Percentiles rank a stretch among this genome's conserved stretches.
Evolutionary conservation across 2,329 filamentous ascomycete genomes (phyloP).

Genomic region (Cercospora zeina): DNA sequence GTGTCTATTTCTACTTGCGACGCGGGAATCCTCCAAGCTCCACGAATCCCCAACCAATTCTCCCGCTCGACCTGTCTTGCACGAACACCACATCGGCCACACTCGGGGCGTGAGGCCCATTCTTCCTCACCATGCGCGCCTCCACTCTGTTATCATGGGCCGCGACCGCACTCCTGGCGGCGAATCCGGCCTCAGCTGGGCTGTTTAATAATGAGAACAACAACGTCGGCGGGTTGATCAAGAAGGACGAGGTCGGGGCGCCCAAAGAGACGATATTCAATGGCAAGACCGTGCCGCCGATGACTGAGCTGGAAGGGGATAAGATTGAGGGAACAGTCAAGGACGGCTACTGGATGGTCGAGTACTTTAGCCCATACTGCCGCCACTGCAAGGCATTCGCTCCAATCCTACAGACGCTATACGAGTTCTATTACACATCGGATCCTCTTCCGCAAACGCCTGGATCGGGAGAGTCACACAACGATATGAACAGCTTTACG

Average conservation of each 20-base stretch:
- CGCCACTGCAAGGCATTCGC: slow-evolving; percentile 77
- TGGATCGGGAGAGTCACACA: slow-evolving; percentile 46
- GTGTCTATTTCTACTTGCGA: background rate
- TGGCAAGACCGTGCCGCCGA: slow-evolving; percentile 64
- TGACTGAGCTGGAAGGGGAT: slow-evolving; percentile 60
- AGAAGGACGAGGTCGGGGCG: slow-evolving; percentile 26
- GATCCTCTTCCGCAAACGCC: slow-evolving; percentile 62
- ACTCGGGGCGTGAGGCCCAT: slow-evolving; percentile 13
- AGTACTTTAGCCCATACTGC: slow-evolving; percentile 55
- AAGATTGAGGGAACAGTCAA: slow-evolving; percentile 60
- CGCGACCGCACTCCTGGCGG: slow-evolving; percentile 34
- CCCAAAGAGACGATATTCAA: slow-evolving; percentile 61
- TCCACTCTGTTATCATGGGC: slow-evolving; percentile 35
- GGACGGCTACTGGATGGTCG: slow-evolving; percentile 66
- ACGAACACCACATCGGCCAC: background rate
- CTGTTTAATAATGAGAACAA: slow-evolving; percentile 13
- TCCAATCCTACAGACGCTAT: slow-evolving; percentile 84
- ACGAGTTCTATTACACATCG: slow-evolving; percentile 94
- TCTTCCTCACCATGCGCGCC: slow-evolving; percentile 35
- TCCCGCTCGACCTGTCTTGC: background rate
- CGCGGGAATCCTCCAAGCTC: background rate
- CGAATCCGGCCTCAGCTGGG: slow-evolving; percentile 23
- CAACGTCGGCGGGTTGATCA: slow-evolving; percentile 8
- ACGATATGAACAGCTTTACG: slow-evolving; percentile 67
- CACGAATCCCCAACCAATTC: slow-evolving; percentile 12